Evolutionary conservation across 2,329 filamentous ascomycete genomes (phyloP).

Genomic region (Fusarium denticulatum): DNA sequence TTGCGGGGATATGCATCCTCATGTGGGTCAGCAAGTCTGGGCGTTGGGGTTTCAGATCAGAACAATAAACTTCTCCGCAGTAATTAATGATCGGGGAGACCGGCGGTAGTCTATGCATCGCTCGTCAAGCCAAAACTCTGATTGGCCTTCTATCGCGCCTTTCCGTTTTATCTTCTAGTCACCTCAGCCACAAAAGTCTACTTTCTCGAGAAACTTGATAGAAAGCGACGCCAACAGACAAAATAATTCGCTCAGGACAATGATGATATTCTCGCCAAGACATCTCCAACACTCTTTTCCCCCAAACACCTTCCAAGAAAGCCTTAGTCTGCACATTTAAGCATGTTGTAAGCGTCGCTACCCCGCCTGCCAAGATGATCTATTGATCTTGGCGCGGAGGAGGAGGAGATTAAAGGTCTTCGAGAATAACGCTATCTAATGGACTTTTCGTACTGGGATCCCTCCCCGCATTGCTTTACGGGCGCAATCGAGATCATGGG

Average conservation of each 20-base stretch:
- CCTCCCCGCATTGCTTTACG: neutral
- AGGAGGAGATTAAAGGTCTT: neutral
- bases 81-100: too few relatives aligned
- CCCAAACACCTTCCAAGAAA: neutral
- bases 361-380: slow-evolving; percentile 12
- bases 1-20: neutral
- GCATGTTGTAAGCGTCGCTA: slow-evolving; percentile 8
- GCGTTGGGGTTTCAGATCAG: neutral
- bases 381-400: neutral
- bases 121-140: too few relatives aligned
- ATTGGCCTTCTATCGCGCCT: fast-evolving
- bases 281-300: neutral
- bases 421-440: neutral
- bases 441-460: neutral
- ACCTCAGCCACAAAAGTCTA: neutral
- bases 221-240: neutral
- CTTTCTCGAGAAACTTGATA: neutral
- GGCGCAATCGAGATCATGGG: neutral
- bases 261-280: neutral
- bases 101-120: too few relatives aligned
- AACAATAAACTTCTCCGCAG: neutral
- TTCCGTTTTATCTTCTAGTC: neutral
- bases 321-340: slow-evolving; percentile 1
- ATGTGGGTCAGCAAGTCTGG: neutral
- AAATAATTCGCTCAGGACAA: neutral